A percentile compares a stretch with the other conserved stretches of the same genome.
Conservation (phyloP, 2,329 filamentous ascomycete species). For the Xylariales sp. region DNA sequence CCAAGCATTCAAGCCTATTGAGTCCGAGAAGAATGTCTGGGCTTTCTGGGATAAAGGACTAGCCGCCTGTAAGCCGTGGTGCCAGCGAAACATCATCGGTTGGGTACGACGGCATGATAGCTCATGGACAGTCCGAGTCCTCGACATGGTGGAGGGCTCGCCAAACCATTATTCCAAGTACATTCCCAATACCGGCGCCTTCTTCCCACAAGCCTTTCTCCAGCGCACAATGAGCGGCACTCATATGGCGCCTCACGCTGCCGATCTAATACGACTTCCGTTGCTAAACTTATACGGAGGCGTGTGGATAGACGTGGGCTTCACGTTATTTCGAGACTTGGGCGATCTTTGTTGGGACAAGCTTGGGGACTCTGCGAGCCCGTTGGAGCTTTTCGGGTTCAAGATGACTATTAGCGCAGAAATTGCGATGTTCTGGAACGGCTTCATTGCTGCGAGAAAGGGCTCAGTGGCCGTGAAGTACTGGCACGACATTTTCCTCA, state of each 20-base stretch:
- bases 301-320: constrained; percentile 35
- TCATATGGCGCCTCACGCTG: constrained; percentile 35
- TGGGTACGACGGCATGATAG: constrained; percentile 37
- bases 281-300: constrained; percentile 29
- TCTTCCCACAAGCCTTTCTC: constrained; percentile 32
- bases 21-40: constrained; percentile 40
- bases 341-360: no score
- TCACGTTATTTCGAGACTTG: no score
- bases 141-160: constrained; percentile 31
- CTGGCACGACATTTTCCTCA: no score
- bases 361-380: no score
- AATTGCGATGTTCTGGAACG: no score
- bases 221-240: constrained; percentile 34
- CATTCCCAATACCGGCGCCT: constrained; percentile 20
- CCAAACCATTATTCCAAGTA: constrained; percentile 30
- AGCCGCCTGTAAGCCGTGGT: constrained; percentile 30
- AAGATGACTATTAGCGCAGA: no score
- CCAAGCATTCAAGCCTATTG: constrained; percentile 24
- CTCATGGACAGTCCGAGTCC: constrained; percentile 35
- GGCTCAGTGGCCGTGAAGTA: no score
- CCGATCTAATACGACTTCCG: constrained; percentile 37
- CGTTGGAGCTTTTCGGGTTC: no score
- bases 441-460: no score
- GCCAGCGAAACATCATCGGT: constrained; percentile 32
- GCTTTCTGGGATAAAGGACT: constrained; percentile 39